Conservation (phyloP, 2,329 filamentous ascomycete species). For the Phyllosticta citrichinensis region DNA sequence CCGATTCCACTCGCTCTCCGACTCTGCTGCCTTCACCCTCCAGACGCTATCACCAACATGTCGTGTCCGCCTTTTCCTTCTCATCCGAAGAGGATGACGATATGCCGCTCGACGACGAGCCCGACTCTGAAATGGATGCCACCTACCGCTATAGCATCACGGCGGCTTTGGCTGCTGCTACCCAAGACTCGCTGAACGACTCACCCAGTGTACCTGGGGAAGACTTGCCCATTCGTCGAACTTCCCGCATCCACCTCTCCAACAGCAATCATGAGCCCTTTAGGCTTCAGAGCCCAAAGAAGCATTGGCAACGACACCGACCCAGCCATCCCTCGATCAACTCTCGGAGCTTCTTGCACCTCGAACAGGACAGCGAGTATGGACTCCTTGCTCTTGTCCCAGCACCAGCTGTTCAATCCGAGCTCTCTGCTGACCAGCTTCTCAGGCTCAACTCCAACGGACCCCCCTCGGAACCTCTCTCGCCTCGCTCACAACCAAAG, state of each 20-base stretch:
- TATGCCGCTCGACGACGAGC: not conserved
- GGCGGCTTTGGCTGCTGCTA: conserved; percentile 4
- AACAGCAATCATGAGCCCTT: not conserved
- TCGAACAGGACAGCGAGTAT: not conserved
- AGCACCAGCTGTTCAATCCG: not conserved
- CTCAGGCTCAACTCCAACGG: not conserved
- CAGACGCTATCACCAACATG: not conserved
- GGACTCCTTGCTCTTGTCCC: not conserved
- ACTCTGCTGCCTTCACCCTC: not conserved
- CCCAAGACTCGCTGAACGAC: conserved; percentile 3
- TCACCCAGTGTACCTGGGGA: not conserved
- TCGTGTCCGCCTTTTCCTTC: not conserved
- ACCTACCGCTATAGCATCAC: not conserved
- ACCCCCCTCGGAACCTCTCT: not conserved
- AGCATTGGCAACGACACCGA: not conserved
- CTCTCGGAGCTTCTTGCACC: not conserved
- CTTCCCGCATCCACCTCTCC: not conserved
- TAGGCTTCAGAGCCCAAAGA: not conserved
- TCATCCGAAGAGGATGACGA: not conserved
- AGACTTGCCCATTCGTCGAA: conserved; percentile 1
- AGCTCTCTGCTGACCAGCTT: not conserved
- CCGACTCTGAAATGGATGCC: not conserved
- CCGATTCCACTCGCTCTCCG: not conserved
- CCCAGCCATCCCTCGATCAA: not conserved
- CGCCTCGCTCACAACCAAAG: not conserved